Base-by-base conservation (phyloP, 768 basidiomycete genomes). In the Lentinula lateritia region DNA sequence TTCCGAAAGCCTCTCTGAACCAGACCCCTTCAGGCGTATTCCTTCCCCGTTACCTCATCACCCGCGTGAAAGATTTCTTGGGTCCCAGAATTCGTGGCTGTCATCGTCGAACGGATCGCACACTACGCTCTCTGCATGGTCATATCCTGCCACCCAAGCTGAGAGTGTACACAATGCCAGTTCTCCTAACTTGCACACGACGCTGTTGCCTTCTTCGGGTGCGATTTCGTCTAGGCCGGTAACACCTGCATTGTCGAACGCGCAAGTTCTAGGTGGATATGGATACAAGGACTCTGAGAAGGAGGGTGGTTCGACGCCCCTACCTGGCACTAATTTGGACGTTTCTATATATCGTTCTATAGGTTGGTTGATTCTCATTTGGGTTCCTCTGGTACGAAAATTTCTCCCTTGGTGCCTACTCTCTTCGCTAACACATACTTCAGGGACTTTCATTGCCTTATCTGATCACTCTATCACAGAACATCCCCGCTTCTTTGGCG, bases 21-120 rank as follows among this genome's bases (percentile, higher is more conserved):
- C 83, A 6, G 88, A 90, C 64, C 88, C 86, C 8, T 89, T 90
- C 77, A 77, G 83, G 56, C 82, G 83, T 36, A 80, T 74, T 20
- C 82, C 83, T 7, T 70, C 72, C 38, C 72, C 74, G 5, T 64
- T 71, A 52, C 73, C 76, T 8, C 46, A 62, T 9, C 59, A 75
- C 46, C 78, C 77, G 39, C 83, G 80, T 43, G 70, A 70, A 36
- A 83, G 87, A 36, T 69, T 85, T 18, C 53, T 55, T n/a, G 85
- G 80, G 8, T 89, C 89, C 6, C 87, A 89, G 69, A 83, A 76
- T 16, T 92, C 89, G 4, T 91, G 90, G 90, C 70, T 92, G 60
- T 87, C 87, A 0, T 88, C 87, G 3, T 80, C 81, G 6, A 77
- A 82, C 48, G 83, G 78, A 10, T 82, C 86, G 10, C 84, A 82